phyloP scores from a whole-genome alignment of 2,329 filamentous ascomycete genomes.

The Incumbomyces delicatus region DNA sequence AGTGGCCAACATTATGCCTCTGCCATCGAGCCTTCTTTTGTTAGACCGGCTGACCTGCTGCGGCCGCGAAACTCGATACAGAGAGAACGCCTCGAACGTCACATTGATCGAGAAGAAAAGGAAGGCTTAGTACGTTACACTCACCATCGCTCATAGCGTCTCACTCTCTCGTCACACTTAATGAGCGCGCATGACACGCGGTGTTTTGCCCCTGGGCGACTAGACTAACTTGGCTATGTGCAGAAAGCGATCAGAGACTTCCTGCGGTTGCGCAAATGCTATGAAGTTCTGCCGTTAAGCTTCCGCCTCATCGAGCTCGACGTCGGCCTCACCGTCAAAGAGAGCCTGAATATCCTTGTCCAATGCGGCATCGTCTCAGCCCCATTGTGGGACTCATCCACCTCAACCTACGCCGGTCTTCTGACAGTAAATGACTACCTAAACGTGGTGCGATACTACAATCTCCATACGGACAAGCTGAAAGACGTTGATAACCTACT shows the following conservation, averaged over 20 bases:
- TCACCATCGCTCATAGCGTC: conserved; percentile 7
- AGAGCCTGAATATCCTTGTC: conserved; percentile 87
- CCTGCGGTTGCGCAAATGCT: conserved; percentile 89
- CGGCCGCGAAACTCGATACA: conserved; percentile 30
- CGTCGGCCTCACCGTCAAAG: conserved; percentile 88
- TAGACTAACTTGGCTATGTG: conserved; percentile 7
- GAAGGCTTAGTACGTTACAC: conserved; percentile 35
- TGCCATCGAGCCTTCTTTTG: conserved; percentile 31
- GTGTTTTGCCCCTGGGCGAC: neutral
- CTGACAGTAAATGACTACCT: conserved; percentile 96
- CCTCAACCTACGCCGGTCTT: conserved; percentile 84
- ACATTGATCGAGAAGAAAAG: conserved; percentile 41
- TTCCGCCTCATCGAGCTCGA: conserved; percentile 95
- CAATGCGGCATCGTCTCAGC: conserved; percentile 98
- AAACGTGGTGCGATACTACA: conserved; percentile 98
- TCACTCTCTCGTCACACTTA: neutral
- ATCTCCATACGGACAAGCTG: conserved; percentile 86
- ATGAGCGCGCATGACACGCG: neutral
- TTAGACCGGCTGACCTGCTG: conserved; percentile 41
- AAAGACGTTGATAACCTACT: conserved; percentile 88
- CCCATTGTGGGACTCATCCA: conserved; percentile 90
- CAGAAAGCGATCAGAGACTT: conserved; percentile 91
- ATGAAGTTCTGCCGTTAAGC: conserved; percentile 92
- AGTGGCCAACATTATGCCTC: neutral
- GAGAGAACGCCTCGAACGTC: conserved; percentile 27